Conservation (phyloP, 2,329 filamentous ascomycete species). For the Pyricularia grisea region DNA sequence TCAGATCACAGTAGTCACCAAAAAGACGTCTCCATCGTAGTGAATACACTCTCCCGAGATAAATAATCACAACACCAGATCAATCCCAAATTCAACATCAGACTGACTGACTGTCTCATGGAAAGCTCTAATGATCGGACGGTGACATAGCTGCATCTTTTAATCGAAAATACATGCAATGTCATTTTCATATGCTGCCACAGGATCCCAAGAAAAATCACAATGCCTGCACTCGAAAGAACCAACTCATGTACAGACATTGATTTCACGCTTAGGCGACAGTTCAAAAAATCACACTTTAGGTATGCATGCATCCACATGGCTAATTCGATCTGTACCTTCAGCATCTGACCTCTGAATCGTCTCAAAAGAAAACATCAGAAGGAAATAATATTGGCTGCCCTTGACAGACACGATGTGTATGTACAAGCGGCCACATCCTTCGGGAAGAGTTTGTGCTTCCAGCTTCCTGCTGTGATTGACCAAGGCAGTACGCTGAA, state of each 20-base stretch:
- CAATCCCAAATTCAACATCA: background rate
- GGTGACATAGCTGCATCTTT: background rate
- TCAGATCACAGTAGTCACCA: background rate
- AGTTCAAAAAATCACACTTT: slow-evolving; percentile 67
- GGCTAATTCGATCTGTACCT: background rate
- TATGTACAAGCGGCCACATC: slow-evolving; percentile 86
- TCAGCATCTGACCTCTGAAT: background rate
- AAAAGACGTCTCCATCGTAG: background rate
- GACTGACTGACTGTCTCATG: background rate
- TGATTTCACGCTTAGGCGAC: slow-evolving; percentile 62
- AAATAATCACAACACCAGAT: background rate
- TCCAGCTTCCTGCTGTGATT: slow-evolving; percentile 82
- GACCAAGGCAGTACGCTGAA: slow-evolving; percentile 70
- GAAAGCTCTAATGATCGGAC: background rate
- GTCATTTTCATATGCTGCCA: background rate
- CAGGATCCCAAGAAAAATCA: slow-evolving; percentile 3
- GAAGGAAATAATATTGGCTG: slow-evolving; percentile 76
- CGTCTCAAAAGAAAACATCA: slow-evolving; percentile 59
- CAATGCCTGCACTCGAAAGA: slow-evolving; percentile 32
- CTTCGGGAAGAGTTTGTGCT: slow-evolving; percentile 91
- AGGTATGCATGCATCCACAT: slow-evolving; percentile 35
- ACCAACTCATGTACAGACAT: slow-evolving; percentile 51
- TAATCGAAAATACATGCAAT: background rate
- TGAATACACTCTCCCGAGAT: background rate
- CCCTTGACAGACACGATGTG: slow-evolving; percentile 76